Percentiles rank a stretch among this genome's conserved stretches.
These are phyloP conservation scores for Pythium brachiatum DNA, from an alignment of 352 stramenopile genomes.

Conservation along the genomic window DNA sequence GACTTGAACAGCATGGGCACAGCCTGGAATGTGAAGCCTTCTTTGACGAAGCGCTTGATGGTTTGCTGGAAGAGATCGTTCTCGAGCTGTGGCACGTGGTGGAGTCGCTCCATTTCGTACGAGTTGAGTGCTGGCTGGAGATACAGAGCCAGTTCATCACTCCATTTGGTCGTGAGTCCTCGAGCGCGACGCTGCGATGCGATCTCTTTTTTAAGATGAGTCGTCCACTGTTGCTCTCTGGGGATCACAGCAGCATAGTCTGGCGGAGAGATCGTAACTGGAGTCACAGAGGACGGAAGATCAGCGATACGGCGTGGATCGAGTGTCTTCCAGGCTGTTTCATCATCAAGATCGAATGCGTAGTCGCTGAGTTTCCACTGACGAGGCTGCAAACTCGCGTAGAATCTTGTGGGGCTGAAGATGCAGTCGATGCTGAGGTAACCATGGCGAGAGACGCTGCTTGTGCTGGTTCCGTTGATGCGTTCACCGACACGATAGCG, in stretches of 20 bases:
- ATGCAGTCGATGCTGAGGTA: conserved; percentile 82
- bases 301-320: conserved; percentile 44
- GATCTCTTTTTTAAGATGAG: conserved; percentile 38
- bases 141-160: conserved; percentile 71
- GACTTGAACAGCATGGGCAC: conserved; percentile 65
- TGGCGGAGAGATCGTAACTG: conserved; percentile 31
- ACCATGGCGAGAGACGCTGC: conserved; percentile 19
- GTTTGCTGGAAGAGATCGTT: conserved; percentile 84
- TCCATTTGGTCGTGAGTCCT: conserved; percentile 70
- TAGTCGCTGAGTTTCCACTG: conserved; percentile 39
- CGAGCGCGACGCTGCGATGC: conserved; percentile 37
- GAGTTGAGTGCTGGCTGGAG: conserved; percentile 81
- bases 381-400: conserved; percentile 71
- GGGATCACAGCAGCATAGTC: conserved; percentile 26
- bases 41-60: conserved; percentile 72
- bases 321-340: conserved; percentile 61
- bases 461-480: conserved; percentile 11
- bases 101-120: conserved; percentile 84
- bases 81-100: conserved; percentile 58
- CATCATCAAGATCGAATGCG: conserved; percentile 61
- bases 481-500: conserved; percentile 31
- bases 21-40: conserved; percentile 86
- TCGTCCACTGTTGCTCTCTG: conserved; percentile 52
- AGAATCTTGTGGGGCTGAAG: conserved; percentile 76
- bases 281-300: conserved; percentile 35